These are phyloP conservation scores for Naganishia friedmannii DNA, from an alignment of 768 basidiomycete species.

Conservation along the genomic window DNA sequence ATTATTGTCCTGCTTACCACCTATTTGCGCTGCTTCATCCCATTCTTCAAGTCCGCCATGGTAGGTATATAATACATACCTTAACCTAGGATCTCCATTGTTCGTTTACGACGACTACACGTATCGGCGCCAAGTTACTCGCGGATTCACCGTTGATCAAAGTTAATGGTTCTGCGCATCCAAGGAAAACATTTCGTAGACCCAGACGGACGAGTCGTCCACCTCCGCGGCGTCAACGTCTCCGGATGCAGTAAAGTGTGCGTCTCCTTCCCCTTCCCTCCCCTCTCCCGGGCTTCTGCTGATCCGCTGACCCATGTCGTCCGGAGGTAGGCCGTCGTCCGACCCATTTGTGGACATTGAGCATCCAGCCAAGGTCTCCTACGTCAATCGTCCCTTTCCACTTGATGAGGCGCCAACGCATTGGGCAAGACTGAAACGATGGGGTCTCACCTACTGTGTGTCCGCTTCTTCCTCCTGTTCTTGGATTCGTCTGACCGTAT, in stretches of 20 bases:
- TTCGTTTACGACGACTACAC: too few species aligned
- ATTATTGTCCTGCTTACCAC: too few species aligned
- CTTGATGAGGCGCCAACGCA: constrained; percentile 83
- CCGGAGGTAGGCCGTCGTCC: constrained; percentile 22
- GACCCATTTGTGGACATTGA: constrained; percentile 13
- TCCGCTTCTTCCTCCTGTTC: constrained; percentile 27
- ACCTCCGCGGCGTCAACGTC: constrained; percentile 78
- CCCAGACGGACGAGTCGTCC: constrained; percentile 71
- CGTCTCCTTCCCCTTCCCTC: constrained; percentile 30
- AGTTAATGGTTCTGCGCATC: constrained; percentile 52
- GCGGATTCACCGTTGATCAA: too few species aligned
- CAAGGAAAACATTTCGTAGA: constrained; percentile 85
- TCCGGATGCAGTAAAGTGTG: constrained; percentile 81
- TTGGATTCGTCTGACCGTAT: too few species aligned
- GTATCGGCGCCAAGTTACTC: too few species aligned
- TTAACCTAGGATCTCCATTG: too few species aligned
- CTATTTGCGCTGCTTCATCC: too few species aligned
- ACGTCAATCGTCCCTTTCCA: constrained; percentile 87
- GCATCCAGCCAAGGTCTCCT: constrained; percentile 60
- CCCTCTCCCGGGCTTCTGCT: not conserved
- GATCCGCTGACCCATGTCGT: not conserved
- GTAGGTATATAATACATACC: too few species aligned
- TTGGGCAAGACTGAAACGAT: constrained; percentile 71
- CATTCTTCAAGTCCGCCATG: too few species aligned
- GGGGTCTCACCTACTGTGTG: constrained; percentile 83